These are phyloP conservation scores for Macrophomina tecta DNA, from an alignment of 2,329 filamentous ascomycete genomes.

Conservation along the genomic window DNA sequence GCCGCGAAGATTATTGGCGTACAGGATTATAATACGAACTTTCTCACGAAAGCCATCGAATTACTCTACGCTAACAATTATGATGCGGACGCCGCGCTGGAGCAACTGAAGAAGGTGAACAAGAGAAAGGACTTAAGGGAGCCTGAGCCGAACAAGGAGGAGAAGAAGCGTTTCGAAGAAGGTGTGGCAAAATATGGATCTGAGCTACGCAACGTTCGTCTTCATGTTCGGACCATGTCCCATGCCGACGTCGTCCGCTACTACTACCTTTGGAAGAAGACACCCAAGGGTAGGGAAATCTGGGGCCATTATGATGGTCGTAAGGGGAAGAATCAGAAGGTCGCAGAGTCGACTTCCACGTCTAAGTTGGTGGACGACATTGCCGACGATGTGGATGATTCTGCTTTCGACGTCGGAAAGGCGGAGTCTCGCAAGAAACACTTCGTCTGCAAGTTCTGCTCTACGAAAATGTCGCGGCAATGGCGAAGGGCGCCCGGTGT, in stretches of 20 bases:
- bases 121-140: slow-evolving; percentile 78
- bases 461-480: slow-evolving; percentile 77
- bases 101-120: slow-evolving; percentile 71
- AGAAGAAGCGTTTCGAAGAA: slow-evolving; percentile 91
- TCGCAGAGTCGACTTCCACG: slow-evolving; percentile 59
- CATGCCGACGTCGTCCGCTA: slow-evolving; percentile 85
- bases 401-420: slow-evolving; percentile 91
- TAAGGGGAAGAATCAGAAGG: slow-evolving; percentile 87
- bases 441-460: slow-evolving; percentile 95
- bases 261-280: slow-evolving; percentile 99
- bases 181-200: slow-evolving; percentile 89
- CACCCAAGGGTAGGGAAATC: slow-evolving; percentile 79
- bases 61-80: slow-evolving; percentile 75
- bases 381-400: slow-evolving; percentile 91
- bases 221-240: slow-evolving; percentile 82
- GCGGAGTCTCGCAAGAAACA: slow-evolving; percentile 77
- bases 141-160: slow-evolving; percentile 76
- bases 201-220: slow-evolving; percentile 81
- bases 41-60: slow-evolving; percentile 81
- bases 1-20: slow-evolving; percentile 71
- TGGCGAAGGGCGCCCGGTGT: slow-evolving; percentile 90
- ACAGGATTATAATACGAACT: slow-evolving; percentile 78
- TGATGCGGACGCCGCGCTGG: slow-evolving; percentile 72
- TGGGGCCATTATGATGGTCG: slow-evolving; percentile 89
- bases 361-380: slow-evolving; percentile 89